Percentiles rank a stretch among this genome's conserved stretches.
Evolutionary conservation across 495 filamentous ascomycete species (phyloP).

Genomic region (Physcia stellaris): DNA sequence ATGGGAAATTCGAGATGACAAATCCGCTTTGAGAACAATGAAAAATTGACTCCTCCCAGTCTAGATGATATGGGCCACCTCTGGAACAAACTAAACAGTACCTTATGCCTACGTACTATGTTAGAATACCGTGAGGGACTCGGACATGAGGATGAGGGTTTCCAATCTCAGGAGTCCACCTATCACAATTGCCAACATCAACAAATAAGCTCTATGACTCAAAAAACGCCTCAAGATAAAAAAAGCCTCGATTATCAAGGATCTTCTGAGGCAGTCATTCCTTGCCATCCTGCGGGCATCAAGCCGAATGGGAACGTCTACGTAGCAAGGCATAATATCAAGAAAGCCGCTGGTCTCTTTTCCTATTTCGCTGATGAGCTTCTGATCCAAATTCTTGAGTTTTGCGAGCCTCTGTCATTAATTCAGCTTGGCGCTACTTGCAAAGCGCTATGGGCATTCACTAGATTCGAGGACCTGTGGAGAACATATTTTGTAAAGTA

Average conservation of each 20-base stretch:
- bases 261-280: constrained; percentile 28
- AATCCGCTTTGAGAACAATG: too few species aligned
- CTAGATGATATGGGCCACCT: too few species aligned
- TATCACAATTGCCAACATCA: too few species aligned
- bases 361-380: constrained; percentile 65
- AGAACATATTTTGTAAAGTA: constrained; percentile 77
- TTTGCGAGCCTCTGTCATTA: constrained; percentile 49
- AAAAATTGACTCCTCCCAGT: too few species aligned
- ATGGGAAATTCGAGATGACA: too few species aligned
- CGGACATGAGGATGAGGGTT: too few species aligned
- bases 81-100: too few species aligned
- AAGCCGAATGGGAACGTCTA: constrained; percentile 85
- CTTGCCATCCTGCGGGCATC: constrained; percentile 70
- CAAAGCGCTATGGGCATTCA: constrained; percentile 80
- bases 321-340: constrained; percentile 48
- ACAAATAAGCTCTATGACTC: not conserved
- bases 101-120: too few species aligned
- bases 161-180: not conserved
- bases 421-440: constrained; percentile 65
- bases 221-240: not conserved
- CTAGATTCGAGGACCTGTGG: constrained; percentile 80
- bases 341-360: constrained; percentile 48
- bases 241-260: not conserved
- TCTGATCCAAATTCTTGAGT: constrained; percentile 62
- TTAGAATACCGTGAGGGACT: too few species aligned